Evolutionary conservation across 2,329 filamentous ascomycete genomes (phyloP), one percentile per base, ranked within the genome.

Genomic region (Talaromyces verruculosus): DNA sequence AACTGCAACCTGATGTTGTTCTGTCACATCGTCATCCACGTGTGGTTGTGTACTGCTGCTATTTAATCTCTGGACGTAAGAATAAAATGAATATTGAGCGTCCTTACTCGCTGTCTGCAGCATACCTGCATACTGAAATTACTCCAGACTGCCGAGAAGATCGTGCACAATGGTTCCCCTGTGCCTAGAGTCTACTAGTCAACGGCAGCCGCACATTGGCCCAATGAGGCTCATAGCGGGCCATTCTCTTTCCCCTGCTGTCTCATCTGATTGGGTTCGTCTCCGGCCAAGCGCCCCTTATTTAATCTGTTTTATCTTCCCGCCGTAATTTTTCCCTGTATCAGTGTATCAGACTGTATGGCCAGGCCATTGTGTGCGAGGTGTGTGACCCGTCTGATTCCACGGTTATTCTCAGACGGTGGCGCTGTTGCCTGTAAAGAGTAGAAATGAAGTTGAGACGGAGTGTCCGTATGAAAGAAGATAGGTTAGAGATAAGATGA

Each of bases 221-320:
- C 51, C 51, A 55, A 55, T 55, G 51, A 55, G 51, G 51, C 51
- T 35, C 51, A 55, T 37, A 19, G 30, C 30, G 51, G 51, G 30
- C 51, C 51, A 55, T 37, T 37, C 19, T 19, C 37, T 37, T 55
- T 15, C 33, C 53, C 33, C 53, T 57, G 49, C 53, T n/a, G 49
- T 53, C 25, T 53, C 49, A 53, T 30, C 28, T 53, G 49, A 33
- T 53, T 53, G 49, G 49, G 15, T 28, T 33, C 28, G n/a, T 53
- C 15, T 53, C 28, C 49, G 15, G 49, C 28, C 28, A 30, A 33
- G 25, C 10, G 49, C 25, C 49, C 49, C 49, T 30, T 33, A n/a
- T 53, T 53, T 33, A 53, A 53, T 53, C 28, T 53, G n/a, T 33
- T 53, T 33, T 11, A 22, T 53, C 22, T 30, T n/a, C 49, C 15